Conservation (phyloP, 129 eudicot genomes). For the Flaveria robusta region DNA sequence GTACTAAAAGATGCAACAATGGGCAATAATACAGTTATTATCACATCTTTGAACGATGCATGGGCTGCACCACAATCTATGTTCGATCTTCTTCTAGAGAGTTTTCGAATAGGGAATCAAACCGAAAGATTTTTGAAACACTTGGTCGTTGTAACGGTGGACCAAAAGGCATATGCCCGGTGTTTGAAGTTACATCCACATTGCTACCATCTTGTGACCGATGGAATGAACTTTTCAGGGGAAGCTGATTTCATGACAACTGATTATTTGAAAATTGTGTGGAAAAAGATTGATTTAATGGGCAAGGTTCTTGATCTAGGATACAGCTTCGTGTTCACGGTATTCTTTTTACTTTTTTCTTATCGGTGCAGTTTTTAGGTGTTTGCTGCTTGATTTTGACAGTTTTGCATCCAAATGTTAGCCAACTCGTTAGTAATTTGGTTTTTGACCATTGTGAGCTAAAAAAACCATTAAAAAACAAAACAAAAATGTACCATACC, state of each 20-base stretch:
- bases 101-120: constrained; percentile 46
- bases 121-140: constrained; percentile 42
- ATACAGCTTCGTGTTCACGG: constrained; percentile 60
- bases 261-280: constrained; percentile 51
- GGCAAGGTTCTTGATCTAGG: constrained; percentile 45
- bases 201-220: constrained; percentile 41
- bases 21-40: constrained; percentile 41
- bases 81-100: constrained; percentile 52
- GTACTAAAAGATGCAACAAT: constrained; percentile 42
- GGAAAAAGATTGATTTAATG: constrained; percentile 50
- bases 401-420: too few relatives aligned
- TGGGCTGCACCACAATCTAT: constrained; percentile 56
- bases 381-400: too few relatives aligned
- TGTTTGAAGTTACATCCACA: constrained; percentile 41
- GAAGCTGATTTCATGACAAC: constrained; percentile 47
- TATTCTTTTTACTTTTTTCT: not conserved
- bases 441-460: too few relatives aligned
- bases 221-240: constrained; percentile 32
- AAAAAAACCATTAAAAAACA: too few relatives aligned
- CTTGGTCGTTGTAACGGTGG: constrained; percentile 47
- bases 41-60: constrained; percentile 49
- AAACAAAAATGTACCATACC: too few relatives aligned
- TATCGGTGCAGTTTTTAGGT: not conserved
- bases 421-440: too few relatives aligned
- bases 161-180: constrained; percentile 46